Evolutionary conservation across 805 yeast genomes (phyloP), one percentile per base, ranked within the genome.

Genomic region (Middelhovenomyces tepae): DNA sequence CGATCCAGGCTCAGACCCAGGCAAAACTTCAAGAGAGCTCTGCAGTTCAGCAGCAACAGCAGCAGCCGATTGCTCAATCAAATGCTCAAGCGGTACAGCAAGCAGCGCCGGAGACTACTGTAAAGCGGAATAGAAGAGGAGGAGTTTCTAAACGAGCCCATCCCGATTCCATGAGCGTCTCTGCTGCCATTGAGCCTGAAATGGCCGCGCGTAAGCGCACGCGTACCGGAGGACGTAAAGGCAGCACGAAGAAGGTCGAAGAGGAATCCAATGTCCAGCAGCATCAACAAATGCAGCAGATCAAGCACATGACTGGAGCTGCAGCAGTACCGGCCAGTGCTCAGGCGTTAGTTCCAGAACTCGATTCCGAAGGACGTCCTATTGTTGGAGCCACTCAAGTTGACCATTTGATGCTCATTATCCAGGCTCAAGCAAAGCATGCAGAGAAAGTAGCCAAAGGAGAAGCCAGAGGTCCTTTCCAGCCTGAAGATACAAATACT

Each of bases 341-440:
- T 24, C 27, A 8, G 27, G 15, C 8, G 11, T 9, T 26, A 5
- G 8, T 5, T 7, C 29, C 17, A 26, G 19, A 16, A n/a, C n/a
- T 21, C 10, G 23, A 21, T 21, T 21, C 23, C 5, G 19, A 7
- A 5, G 29, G 19, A 29, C 44, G 82, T 32, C 84, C 86, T 3
- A 59, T 78, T 15, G 55, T 84, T 4, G 95, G 95, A 2, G 85
- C 87, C 17, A 87, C 95, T 1, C 82, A 82, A 50, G 83, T 87
- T 17, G 97, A 87, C 57, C 93, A 80, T 48, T 62, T 87, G 48
- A 85, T 87, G 95, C 64, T 87, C 31, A 82, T 85, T 23, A 80
- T 87, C 34, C 94, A 87, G 55, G 94, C 95, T 1, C 68, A 94
- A 32, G 81, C 79, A 39, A 79, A 81, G 43, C 82, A 37, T 36